Conservation (phyloP, 202 grass and related monocot species). For the Zoysia matrella region DNA sequence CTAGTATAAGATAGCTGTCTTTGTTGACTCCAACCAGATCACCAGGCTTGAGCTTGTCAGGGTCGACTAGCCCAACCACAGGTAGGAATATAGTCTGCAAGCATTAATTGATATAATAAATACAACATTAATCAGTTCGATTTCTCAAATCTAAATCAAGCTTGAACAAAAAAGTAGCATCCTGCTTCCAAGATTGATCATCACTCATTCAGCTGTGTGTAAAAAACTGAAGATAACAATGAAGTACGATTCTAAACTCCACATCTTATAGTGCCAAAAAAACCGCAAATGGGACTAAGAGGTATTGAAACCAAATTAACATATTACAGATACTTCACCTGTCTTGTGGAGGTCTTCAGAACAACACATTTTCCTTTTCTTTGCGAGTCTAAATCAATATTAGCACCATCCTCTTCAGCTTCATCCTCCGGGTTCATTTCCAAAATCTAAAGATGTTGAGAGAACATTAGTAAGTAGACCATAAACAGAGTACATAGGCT, state of each 20-base stretch:
- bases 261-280: too few species aligned
- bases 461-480: slow-evolving; percentile 11
- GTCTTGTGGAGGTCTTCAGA: slow-evolving; percentile 66
- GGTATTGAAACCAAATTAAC: not conserved
- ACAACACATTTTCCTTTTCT: too few species aligned
- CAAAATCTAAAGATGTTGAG: slow-evolving; percentile 67
- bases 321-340: slow-evolving; percentile 51
- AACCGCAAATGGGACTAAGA: not conserved
- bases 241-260: too few species aligned
- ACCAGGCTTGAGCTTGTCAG: slow-evolving; percentile 86
- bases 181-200: slow-evolving; percentile 15
- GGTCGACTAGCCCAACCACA: slow-evolving; percentile 86
- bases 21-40: slow-evolving; percentile 97
- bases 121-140: not conserved
- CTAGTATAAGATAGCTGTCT: slow-evolving; percentile 90
- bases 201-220: not conserved
- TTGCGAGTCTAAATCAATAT: too few species aligned
- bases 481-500: not conserved
- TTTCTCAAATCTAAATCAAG: not conserved
- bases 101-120: slow-evolving; percentile 26
- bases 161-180: not conserved
- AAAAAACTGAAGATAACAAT: not conserved
- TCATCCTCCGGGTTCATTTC: slow-evolving; percentile 57
- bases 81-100: slow-evolving; percentile 90
- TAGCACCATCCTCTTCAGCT: too few species aligned